A percentile compares a stretch with the other conserved stretches of the same genome.
Evolutionary conservation across 495 filamentous ascomycete genomes (phyloP).

Genomic region (Cudoniella acicularis): DNA sequence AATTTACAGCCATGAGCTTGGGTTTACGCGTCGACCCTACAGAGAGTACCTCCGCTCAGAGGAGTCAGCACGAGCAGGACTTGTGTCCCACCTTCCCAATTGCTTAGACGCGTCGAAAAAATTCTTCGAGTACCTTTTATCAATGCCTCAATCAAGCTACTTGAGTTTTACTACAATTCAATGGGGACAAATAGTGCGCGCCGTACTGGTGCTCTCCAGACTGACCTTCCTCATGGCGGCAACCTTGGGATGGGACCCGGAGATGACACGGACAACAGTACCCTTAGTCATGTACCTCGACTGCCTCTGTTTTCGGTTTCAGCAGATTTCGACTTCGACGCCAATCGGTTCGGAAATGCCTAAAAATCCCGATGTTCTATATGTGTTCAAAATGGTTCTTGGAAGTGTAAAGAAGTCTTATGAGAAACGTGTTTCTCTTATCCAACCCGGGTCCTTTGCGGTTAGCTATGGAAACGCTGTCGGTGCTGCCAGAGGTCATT

Average conservation of each 20-base stretch:
- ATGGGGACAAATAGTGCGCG: slow-evolving; percentile 26
- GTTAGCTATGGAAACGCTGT: slow-evolving; percentile 6
- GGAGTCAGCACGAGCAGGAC: slow-evolving; percentile 12
- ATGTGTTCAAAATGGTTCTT: slow-evolving; percentile 16
- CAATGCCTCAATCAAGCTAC: slow-evolving; percentile 21
- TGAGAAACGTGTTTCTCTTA: slow-evolving; percentile 12
- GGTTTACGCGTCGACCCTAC: slow-evolving; percentile 23
- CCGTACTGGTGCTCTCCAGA: slow-evolving; percentile 29
- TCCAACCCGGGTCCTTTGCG: slow-evolving; percentile 2
- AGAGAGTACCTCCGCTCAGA: slow-evolving; percentile 15
- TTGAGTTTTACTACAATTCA: slow-evolving; percentile 26
- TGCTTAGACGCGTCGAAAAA: slow-evolving; percentile 29
- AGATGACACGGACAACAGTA: slow-evolving; percentile 9
- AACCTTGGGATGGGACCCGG: slow-evolving; percentile 22
- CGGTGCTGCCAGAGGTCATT: slow-evolving; percentile 14
- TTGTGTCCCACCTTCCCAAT: slow-evolving; percentile 26
- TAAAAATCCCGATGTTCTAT: slow-evolving; percentile 11
- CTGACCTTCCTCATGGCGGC: slow-evolving; percentile 30
- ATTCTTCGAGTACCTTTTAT: slow-evolving; percentile 29
- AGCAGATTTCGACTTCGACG: slow-evolving; percentile 1
- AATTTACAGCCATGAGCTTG: slow-evolving; percentile 28
- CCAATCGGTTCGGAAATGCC: neutral
- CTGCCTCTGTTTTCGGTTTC: slow-evolving; percentile 20
- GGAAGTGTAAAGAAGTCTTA: slow-evolving; percentile 20
- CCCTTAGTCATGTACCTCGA: slow-evolving; percentile 24